These are phyloP conservation scores for Umbelopsis isabellina DNA, from an alignment of 192 early-diverging fungal genomes.

Conservation along the genomic window DNA sequence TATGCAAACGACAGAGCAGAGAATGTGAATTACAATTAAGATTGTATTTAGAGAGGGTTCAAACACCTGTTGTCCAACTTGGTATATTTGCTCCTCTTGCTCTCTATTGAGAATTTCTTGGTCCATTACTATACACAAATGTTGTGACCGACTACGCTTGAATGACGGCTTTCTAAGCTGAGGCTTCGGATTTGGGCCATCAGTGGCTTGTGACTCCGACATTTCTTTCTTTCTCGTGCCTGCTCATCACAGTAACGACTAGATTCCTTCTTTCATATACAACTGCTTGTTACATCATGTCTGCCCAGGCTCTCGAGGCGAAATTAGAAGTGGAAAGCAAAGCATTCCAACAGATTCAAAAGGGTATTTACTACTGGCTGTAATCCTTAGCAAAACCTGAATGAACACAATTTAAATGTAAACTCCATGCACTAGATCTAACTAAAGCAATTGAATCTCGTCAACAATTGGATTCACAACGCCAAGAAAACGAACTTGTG, in stretches of 20 bases:
- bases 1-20: not conserved
- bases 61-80: not conserved
- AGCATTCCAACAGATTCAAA: constrained; percentile 75
- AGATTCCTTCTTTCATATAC: not conserved
- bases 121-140: not conserved
- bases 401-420: not conserved
- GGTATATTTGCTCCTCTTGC: not conserved
- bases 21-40: not conserved
- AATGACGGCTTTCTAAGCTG: not conserved
- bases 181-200: not conserved
- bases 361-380: constrained; percentile 47
- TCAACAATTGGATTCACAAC: constrained; percentile 91
- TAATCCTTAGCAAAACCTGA: not conserved
- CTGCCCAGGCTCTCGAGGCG: constrained; percentile 50
- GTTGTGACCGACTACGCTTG: not conserved
- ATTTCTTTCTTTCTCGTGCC: not conserved
- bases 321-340: constrained; percentile 73
- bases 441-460: constrained; percentile 71
- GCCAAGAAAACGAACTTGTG: constrained; percentile 95
- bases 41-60: not conserved
- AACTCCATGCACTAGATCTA: constrained; percentile 60
- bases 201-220: constrained; percentile 22
- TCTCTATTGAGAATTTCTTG: not conserved
- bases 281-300: constrained; percentile 32
- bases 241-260: not conserved